These are phyloP conservation scores for Epichloe bromicola DNA, from an alignment of 2,329 filamentous ascomycete species.

Conservation along the genomic window DNA sequence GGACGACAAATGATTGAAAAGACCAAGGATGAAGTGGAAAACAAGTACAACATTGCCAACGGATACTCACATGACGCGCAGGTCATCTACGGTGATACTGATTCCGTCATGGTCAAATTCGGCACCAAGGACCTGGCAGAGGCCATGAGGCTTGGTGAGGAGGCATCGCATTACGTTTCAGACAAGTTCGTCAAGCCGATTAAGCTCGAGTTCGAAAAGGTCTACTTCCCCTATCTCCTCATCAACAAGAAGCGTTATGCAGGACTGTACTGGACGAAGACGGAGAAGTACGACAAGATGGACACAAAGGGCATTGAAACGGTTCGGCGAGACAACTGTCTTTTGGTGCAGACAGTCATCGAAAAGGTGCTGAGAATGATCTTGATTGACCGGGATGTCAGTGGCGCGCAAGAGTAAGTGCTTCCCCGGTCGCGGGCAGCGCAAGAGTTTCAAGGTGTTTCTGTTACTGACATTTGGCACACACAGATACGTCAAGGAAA, in stretches of 20 bases:
- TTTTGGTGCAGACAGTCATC: constrained; percentile 91
- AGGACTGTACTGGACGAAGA: constrained; percentile 92
- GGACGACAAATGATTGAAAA: constrained; percentile 98
- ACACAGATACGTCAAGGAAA: constrained; percentile 82
- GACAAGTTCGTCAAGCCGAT: constrained; percentile 91
- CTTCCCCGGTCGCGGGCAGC: not conserved
- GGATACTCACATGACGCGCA: constrained; percentile 90
- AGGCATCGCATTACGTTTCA: constrained; percentile 80
- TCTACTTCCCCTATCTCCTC: constrained; percentile 92
- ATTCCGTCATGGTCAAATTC: constrained; percentile 99
- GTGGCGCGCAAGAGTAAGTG: constrained; percentile 81
- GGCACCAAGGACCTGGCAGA: constrained; percentile 76
- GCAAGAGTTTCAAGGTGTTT: not conserved
- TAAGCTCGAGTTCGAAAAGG: constrained; percentile 98
- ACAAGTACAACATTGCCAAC: constrained; percentile 80
- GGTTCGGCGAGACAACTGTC: constrained; percentile 89
- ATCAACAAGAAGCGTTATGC: constrained; percentile 99
- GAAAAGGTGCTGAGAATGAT: constrained; percentile 95
- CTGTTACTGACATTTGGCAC: not conserved
- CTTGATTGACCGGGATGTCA: constrained; percentile 80
- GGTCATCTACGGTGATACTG: constrained; percentile 97
- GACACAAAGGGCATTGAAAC: constrained; percentile 99
- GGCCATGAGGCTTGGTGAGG: constrained; percentile 90
- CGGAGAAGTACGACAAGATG: constrained; percentile 97
- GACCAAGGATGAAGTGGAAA: constrained; percentile 91